phyloP scores from a whole-genome alignment of 257 asterid species.

The Solanum tacnaense region DNA sequence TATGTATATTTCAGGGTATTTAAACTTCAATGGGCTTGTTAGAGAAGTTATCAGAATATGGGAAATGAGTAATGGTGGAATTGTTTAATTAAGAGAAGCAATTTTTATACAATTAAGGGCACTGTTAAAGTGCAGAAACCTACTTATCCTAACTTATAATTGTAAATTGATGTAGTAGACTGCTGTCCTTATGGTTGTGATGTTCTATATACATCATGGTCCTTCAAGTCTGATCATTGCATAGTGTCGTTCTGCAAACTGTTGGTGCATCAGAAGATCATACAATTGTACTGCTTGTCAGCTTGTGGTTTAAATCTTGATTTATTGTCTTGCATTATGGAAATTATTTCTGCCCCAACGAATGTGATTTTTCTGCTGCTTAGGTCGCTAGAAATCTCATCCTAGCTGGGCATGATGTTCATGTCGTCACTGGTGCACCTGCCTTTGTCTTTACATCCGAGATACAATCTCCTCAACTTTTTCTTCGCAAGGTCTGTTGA shows the following conservation, averaged over 20 bases:
- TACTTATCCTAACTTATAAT: neutral
- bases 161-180: neutral
- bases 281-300: neutral
- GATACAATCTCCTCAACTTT: slow-evolving; percentile 70
- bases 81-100: neutral
- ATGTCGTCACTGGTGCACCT: slow-evolving; percentile 96
- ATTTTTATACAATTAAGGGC: neutral
- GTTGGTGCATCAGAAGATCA: neutral
- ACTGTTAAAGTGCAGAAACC: neutral
- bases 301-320: neutral
- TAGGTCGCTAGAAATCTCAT: slow-evolving; percentile 95
- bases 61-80: neutral
- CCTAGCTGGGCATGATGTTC: slow-evolving; percentile 84
- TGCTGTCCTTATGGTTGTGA: neutral
- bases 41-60: neutral
- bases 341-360: neutral
- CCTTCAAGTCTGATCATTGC: neutral
- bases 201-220: neutral
- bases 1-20: neutral
- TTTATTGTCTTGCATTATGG: neutral
- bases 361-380: slow-evolving; percentile 1
- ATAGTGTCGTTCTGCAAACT: neutral
- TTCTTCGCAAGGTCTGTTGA: slow-evolving; percentile 70
- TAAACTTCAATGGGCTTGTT: neutral
- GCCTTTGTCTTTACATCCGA: slow-evolving; percentile 82